These are phyloP conservation scores for Lenwebbia sp. DNA, from an alignment of 345 rosid genomes.

Conservation along the genomic window DNA sequence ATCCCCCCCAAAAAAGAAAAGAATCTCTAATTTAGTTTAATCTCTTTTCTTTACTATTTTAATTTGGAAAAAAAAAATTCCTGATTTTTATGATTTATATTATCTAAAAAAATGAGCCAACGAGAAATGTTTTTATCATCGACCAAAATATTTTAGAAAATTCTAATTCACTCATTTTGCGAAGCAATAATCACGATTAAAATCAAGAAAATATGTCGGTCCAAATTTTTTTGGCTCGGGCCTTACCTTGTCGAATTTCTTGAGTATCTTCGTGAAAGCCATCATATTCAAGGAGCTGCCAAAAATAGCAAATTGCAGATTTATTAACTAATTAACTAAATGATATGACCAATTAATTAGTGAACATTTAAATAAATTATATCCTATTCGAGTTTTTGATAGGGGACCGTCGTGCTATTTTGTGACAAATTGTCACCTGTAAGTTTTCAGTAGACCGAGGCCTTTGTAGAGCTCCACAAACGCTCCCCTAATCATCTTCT, in stretches of 20 bases:
- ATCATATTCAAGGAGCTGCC: conserved; percentile 84
- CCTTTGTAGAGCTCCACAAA: conserved; percentile 89
- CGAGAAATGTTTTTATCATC: not conserved
- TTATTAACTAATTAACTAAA: not conserved
- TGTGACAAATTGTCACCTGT: conserved; percentile 39
- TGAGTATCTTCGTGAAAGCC: conserved; percentile 83
- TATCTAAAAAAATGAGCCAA: not conserved
- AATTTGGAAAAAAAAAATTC: not conserved
- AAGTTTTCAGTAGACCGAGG: conserved; percentile 74
- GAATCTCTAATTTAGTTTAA: not conserved
- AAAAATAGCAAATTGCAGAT: not conserved
- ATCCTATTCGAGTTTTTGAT: not conserved
- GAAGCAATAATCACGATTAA: not conserved
- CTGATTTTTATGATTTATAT: not conserved
- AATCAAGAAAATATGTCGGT: not conserved
- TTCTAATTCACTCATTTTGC: not conserved
- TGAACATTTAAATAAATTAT: not conserved
- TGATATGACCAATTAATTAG: not conserved
- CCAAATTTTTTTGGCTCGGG: not conserved
- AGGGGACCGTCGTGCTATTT: not conserved
- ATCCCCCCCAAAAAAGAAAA: not conserved
- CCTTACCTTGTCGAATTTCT: conserved; percentile 94
- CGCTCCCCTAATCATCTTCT: conserved; percentile 81
- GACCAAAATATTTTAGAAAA: not conserved
- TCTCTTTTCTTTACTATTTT: not conserved